These are phyloP conservation scores for Nannizzia gypsea DNA, from an alignment of 2,329 filamentous ascomycete species.

Conservation along the genomic window DNA sequence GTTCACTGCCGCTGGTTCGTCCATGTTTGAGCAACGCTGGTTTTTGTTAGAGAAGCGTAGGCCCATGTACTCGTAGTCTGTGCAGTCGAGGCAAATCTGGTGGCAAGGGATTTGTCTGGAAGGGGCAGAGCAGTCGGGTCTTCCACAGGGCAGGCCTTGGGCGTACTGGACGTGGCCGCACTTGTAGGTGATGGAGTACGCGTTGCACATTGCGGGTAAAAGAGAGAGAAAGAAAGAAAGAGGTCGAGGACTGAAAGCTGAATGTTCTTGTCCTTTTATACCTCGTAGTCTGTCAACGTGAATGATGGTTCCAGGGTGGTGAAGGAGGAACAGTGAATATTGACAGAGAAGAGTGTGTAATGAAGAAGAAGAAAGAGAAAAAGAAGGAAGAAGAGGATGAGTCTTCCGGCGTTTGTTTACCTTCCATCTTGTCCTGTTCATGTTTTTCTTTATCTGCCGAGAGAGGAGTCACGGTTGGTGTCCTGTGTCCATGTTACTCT, in stretches of 20 bases:
- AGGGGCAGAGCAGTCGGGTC: neutral
- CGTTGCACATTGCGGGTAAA: neutral
- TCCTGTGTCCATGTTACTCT: neutral
- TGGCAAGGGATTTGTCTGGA: neutral
- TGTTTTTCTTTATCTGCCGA: neutral
- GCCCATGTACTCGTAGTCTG: neutral
- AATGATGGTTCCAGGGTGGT: neutral
- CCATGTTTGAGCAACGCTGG: neutral
- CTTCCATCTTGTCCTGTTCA: neutral
- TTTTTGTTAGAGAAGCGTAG: neutral
- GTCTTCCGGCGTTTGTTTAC: neutral
- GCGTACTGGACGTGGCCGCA: neutral
- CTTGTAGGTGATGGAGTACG: neutral
- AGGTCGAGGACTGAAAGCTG: neutral
- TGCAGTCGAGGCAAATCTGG: neutral
- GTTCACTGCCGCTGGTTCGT: too few relatives aligned
- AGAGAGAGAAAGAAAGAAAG: too few relatives aligned
- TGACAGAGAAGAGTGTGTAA: neutral
- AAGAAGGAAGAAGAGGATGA: neutral
- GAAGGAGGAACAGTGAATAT: neutral
- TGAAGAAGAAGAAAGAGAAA: neutral
- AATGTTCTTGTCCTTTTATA: neutral
- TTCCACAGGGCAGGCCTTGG: neutral
- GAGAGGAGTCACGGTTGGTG: neutral
- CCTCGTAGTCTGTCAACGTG: neutral